Percentiles rank a stretch among this genome's conserved stretches.
These are phyloP conservation scores for Margaritispora aquatica DNA, from an alignment of 495 filamentous ascomycete species.

Conservation along the genomic window DNA sequence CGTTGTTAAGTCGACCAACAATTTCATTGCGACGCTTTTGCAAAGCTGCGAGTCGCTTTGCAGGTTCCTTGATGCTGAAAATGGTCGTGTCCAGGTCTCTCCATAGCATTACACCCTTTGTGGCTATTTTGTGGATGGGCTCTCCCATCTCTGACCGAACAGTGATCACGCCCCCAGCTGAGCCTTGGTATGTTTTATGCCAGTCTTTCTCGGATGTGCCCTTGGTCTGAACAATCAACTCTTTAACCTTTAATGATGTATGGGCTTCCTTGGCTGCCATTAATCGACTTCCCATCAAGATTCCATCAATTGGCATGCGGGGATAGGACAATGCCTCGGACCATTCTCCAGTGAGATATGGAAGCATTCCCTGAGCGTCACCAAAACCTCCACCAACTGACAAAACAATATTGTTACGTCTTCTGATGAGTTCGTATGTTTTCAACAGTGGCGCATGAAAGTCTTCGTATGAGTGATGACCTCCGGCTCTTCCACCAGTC, in stretches of 20 bases:
- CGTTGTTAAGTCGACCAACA: background rate
- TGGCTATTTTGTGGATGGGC: background rate
- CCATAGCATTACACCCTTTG: background rate
- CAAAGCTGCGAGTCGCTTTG: background rate
- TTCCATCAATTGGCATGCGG: background rate
- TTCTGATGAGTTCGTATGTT: background rate
- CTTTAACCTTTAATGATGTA: background rate
- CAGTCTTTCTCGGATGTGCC: background rate
- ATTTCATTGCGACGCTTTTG: background rate
- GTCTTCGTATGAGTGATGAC: background rate
- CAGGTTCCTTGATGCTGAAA: background rate
- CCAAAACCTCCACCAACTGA: background rate
- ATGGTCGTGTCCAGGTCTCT: background rate
- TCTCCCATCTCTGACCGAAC: background rate
- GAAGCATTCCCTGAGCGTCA: background rate
- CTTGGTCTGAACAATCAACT: background rate
- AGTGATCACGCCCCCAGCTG: background rate
- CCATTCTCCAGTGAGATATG: background rate
- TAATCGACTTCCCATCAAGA: background rate
- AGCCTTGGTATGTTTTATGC: background rate
- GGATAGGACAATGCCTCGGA: background rate
- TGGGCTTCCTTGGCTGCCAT: background rate
- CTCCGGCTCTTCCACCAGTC: background rate
- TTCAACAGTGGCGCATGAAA: background rate
- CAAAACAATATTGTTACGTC: background rate